Evolutionary conservation across 306 rosid genomes (phyloP), one percentile per base, ranked within the genome.

Genomic region (Quercus suber): DNA sequence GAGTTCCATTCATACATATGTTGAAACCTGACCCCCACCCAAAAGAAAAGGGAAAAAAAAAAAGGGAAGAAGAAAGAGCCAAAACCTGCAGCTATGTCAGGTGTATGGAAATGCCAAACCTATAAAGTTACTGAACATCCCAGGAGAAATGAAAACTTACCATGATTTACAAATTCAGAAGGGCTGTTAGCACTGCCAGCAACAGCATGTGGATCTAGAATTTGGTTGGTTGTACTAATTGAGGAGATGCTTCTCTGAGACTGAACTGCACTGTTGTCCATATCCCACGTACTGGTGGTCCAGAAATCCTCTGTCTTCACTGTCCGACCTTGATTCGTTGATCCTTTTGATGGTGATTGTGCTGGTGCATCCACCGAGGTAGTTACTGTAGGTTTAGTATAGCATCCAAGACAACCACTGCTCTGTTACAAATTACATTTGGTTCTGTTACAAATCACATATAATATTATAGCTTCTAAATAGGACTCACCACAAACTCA

Each of bases 321-420:
- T 8, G 83, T 18, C 49, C 5, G 82, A 59, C 78, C 79, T 78
- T 69, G 89, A 73, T 59, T 70, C 73, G 57, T 7, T 57, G 81
- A 43, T 60, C 53, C 76, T 75, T 85, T 84, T 8, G 89, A 82
- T 57, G 88, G 88, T 64, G 74, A 82, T 75, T 85, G 83, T 8
- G 90, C 81, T 61, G 88, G 88, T 64, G 72, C 84, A 79, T 89
- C 85, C 78, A 69, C 76, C 13, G 78, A 73, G 56, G 82, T 31
- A 63, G 49, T 65, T 71, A 77, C 18, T 83, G 81, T 74, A 27
- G 91, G 86, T 68, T 89, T 93, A 64, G 80, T 85, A 87, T 78
- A 80, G 90, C 93, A 86, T 76, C 91, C 91, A 89, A 95, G 87
- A 91, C 99, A 95, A 88, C 96, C 98, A 90, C 99, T 95, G 99